Conservation (phyloP, 2,329 filamentous ascomycete species). For the Tolypocladium endophyticum region DNA sequence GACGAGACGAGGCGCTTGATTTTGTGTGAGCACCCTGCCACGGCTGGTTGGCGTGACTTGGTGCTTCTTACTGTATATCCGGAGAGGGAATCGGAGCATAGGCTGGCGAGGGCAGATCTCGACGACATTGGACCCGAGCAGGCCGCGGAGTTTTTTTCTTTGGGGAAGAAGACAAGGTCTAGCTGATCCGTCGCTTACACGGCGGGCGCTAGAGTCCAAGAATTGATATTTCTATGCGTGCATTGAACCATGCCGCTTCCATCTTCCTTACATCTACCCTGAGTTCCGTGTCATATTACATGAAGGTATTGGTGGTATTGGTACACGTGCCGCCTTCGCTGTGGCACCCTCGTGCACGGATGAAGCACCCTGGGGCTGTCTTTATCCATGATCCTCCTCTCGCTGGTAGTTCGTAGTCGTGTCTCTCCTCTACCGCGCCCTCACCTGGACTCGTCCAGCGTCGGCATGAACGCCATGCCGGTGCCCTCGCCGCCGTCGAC, state of each 20-base stretch:
- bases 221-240: background rate
- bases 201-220: background rate
- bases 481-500: constrained; percentile 25
- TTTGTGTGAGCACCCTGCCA: constrained; percentile 3
- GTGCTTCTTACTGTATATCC: background rate
- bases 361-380: background rate
- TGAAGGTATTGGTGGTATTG: background rate
- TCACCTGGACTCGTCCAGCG: constrained; percentile 18
- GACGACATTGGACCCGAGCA: background rate
- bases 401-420: too few relatives aligned
- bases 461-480: constrained; percentile 50
- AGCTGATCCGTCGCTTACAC: background rate
- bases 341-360: background rate
- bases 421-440: background rate
- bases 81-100: background rate
- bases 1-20: constrained; percentile 15
- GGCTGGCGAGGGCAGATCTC: background rate
- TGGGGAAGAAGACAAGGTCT: background rate
- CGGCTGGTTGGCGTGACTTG: background rate
- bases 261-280: background rate
- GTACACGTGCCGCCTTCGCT: background rate
- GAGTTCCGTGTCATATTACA: background rate
- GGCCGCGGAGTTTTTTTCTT: background rate
- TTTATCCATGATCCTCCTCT: background rate
- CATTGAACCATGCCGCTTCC: background rate